Evolutionary conservation across 306 rosid species (phyloP).

Genomic region (Begonia peltatifolia): DNA sequence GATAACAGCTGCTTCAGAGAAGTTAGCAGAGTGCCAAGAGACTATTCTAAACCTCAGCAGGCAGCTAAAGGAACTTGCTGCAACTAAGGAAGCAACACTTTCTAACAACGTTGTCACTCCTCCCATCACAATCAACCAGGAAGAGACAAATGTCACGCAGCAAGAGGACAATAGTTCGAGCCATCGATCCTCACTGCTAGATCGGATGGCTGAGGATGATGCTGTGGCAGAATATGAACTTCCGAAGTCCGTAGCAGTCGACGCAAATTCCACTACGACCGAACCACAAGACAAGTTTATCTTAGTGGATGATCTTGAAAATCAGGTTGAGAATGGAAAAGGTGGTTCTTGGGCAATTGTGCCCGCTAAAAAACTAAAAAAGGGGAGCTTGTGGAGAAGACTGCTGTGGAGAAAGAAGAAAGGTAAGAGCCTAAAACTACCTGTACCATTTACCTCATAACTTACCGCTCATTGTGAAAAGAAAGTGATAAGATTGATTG

Average conservation of each 20-base stretch:
- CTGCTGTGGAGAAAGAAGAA: constrained; percentile 60
- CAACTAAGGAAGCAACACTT: constrained; percentile 47
- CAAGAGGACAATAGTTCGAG: constrained; percentile 16
- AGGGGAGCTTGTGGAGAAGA: constrained; percentile 45
- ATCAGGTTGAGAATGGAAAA: constrained; percentile 19
- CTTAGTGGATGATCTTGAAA: constrained; percentile 22
- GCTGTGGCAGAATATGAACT: constrained; percentile 11
- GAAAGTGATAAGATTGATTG: not conserved
- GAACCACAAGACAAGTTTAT: constrained; percentile 26
- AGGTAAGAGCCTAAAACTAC: constrained; percentile 30
- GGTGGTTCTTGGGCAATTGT: constrained; percentile 46
- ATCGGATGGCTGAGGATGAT: constrained; percentile 73
- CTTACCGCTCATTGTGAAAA: not conserved
- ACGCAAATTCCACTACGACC: too few relatives aligned
- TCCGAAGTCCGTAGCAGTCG: constrained; percentile 8
- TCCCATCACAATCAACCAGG: not conserved
- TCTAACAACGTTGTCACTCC: too few relatives aligned
- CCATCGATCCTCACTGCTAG: constrained; percentile 45
- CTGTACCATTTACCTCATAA: constrained; percentile 23
- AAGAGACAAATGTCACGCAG: constrained; percentile 13
- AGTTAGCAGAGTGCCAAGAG: constrained; percentile 94
- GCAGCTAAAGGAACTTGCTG: constrained; percentile 78
- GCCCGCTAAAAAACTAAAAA: constrained; percentile 40
- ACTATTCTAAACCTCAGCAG: constrained; percentile 77
- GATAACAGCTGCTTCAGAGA: constrained; percentile 82